Conservation (phyloP, 768 basidiomycete species). For the Trametopsis cervina region DNA sequence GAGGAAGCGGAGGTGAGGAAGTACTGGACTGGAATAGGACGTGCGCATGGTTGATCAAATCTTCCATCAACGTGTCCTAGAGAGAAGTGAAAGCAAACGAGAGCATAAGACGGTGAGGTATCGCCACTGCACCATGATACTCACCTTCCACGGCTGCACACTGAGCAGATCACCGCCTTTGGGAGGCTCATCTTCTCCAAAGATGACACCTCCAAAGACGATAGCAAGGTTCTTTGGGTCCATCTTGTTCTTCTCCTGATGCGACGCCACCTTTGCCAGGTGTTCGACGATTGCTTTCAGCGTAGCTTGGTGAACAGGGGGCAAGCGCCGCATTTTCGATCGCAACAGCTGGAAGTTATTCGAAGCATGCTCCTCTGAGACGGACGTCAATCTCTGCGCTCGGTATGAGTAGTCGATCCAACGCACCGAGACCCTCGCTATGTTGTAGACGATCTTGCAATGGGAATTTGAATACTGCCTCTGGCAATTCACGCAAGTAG, state of each 20-base stretch:
- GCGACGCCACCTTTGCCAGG: slow-evolving; percentile 61
- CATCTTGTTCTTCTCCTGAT: slow-evolving; percentile 83
- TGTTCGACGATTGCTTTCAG: slow-evolving; percentile 80
- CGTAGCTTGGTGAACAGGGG: slow-evolving; percentile 78
- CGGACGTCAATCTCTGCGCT: not conserved
- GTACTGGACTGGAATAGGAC: slow-evolving; percentile 50
- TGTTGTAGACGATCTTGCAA: slow-evolving; percentile 78
- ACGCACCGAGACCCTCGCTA: slow-evolving; percentile 36
- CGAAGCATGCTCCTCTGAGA: slow-evolving; percentile 59
- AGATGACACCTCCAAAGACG: slow-evolving; percentile 82
- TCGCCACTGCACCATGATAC: not conserved
- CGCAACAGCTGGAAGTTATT: slow-evolving; percentile 73
- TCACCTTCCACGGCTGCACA: slow-evolving; percentile 71
- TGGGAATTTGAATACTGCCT: slow-evolving; percentile 80
- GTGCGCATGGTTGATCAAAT: slow-evolving; percentile 66
- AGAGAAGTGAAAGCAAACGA: not conserved
- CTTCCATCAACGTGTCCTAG: slow-evolving; percentile 75
- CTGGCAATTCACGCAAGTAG: slow-evolving; percentile 83
- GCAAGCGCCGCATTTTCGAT: slow-evolving; percentile 81
- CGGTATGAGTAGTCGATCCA: not conserved
- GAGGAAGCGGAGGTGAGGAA: slow-evolving; percentile 64
- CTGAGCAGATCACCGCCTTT: slow-evolving; percentile 70
- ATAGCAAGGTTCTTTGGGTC: slow-evolving; percentile 89
- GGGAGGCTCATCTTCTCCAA: slow-evolving; percentile 87
- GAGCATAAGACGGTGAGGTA: not conserved